phyloP scores from a whole-genome alignment of 805 yeast genomes.

The Priceomyces haplophilus region DNA sequence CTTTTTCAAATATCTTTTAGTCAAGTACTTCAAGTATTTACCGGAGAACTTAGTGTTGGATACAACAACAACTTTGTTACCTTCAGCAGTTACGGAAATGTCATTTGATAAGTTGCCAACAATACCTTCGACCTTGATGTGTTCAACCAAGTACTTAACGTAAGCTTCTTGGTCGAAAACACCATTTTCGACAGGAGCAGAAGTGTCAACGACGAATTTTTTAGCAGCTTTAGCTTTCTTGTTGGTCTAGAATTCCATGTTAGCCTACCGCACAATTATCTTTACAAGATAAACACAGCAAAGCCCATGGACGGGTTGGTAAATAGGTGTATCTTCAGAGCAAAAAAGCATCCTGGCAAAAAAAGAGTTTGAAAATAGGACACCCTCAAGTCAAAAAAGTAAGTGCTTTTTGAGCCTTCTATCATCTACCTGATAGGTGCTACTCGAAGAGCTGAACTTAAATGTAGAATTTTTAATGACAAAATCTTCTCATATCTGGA shows the following conservation, averaged over 20 bases:
- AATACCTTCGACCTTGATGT: constrained; percentile 97
- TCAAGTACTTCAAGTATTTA: constrained; percentile 98
- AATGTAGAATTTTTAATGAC: neutral
- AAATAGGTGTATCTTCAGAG: constrained; percentile 1
- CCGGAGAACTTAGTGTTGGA: constrained; percentile 97
- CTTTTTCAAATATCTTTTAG: constrained; percentile 99
- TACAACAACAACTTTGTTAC: constrained; percentile 84
- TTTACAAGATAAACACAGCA: constrained; percentile 40
- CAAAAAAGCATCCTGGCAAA: neutral
- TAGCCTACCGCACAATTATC: constrained; percentile 71
- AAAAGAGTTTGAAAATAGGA: neutral
- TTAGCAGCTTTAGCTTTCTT: constrained; percentile 68
- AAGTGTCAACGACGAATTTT: constrained; percentile 92
- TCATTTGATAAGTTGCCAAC: constrained; percentile 96
- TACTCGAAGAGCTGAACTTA: neutral
- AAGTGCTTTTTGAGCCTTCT: too few species aligned
- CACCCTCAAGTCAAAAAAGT: neutral
- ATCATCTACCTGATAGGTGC: neutral
- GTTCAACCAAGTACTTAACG: constrained; percentile 97
- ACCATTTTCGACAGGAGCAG: constrained; percentile 96
- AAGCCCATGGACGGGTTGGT: constrained; percentile 47
- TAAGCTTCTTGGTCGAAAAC: constrained; percentile 96
- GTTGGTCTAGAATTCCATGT: constrained; percentile 62
- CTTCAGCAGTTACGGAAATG: constrained; percentile 82
- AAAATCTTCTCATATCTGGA: neutral